phyloP scores from a whole-genome alignment of 441 rosid species.

The Erodium trifolium region DNA sequence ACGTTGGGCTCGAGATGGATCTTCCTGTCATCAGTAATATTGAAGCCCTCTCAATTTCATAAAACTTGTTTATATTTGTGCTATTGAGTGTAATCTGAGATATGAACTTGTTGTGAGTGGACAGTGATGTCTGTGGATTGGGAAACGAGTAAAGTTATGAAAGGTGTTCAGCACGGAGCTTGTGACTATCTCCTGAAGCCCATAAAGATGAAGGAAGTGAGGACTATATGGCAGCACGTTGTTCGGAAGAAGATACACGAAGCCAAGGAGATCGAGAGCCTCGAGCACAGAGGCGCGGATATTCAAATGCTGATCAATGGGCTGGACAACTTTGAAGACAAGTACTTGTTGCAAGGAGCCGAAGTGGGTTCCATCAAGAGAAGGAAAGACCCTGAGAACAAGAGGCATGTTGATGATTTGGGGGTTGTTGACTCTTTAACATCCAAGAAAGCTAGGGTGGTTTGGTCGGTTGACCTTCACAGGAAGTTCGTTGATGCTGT shows the following conservation, averaged over 20 bases:
- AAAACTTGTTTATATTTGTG: background rate
- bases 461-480: conserved; percentile 9
- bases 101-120: background rate
- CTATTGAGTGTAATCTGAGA: background rate
- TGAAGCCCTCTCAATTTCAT: background rate
- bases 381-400: conserved; percentile 8
- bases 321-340: background rate
- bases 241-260: conserved; percentile 7
- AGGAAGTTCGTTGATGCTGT: conserved; percentile 9
- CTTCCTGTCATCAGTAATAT: conserved; percentile 2
- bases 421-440: conserved; percentile 8
- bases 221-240: conserved; percentile 8
- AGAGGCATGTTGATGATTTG: conserved; percentile 11
- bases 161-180: conserved; percentile 8
- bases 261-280: conserved; percentile 6
- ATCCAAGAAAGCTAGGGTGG: conserved; percentile 9
- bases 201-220: conserved; percentile 6
- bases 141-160: conserved; percentile 7
- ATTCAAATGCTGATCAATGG: conserved; percentile 8
- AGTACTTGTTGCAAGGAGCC: background rate
- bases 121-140: conserved; percentile 10
- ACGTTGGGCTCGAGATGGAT: conserved; percentile 10
- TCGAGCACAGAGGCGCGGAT: conserved; percentile 1
- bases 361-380: conserved; percentile 4
- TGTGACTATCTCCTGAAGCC: conserved; percentile 8